These are phyloP conservation scores for Falciphora oryzae DNA, from an alignment of 2,329 filamentous ascomycete genomes.

Conservation along the genomic window DNA sequence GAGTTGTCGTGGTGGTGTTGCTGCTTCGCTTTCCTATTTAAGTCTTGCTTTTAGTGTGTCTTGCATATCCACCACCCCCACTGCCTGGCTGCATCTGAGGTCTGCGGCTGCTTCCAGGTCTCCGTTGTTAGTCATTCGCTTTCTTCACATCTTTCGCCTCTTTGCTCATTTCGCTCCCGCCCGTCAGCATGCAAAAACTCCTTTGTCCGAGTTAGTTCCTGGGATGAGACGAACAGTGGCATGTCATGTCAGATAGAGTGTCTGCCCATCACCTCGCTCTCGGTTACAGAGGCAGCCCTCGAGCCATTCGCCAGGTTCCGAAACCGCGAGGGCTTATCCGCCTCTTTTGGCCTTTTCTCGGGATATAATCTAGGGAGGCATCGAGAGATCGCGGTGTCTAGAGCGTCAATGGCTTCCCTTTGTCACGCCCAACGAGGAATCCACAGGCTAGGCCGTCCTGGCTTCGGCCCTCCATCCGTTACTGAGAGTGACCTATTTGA, in stretches of 20 bases:
- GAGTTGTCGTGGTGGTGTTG: background rate
- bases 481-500: background rate
- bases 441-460: background rate
- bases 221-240: no score
- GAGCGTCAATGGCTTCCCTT: background rate
- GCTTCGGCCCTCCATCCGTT: background rate
- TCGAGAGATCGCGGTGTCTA: background rate
- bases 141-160: no score
- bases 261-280: background rate
- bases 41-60: background rate
- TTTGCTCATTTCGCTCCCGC: no score
- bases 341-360: background rate
- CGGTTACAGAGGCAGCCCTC: background rate
- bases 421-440: background rate
- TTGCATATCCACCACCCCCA: background rate
- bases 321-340: background rate
- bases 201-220: no score
- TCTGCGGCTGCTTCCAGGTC: no score
- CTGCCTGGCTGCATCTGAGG: no score
- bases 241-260: no score
- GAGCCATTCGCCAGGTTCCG: background rate
- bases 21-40: background rate
- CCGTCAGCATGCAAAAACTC: no score
- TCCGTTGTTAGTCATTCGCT: no score
- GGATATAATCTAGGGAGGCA: background rate